A percentile compares a stretch with the other conserved stretches of the same genome.
Conservation (phyloP, 768 basidiomycete species). For the Naganishia kalamii region DNA sequence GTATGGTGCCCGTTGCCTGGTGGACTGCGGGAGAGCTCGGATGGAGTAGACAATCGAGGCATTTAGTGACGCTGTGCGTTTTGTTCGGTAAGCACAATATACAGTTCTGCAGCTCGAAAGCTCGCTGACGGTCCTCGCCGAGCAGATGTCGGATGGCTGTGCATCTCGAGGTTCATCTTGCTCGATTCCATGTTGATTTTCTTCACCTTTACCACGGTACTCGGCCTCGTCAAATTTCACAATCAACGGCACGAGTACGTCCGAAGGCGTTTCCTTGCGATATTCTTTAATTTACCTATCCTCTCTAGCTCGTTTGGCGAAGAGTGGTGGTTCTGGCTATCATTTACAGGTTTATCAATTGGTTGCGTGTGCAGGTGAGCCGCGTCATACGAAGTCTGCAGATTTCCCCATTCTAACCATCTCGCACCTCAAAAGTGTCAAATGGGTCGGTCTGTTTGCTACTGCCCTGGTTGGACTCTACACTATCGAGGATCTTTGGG, state of each 20-base stretch:
- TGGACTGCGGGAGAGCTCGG: slow-evolving; percentile 91
- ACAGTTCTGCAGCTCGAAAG: background rate
- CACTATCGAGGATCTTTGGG: slow-evolving; percentile 96
- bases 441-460: slow-evolving; percentile 92
- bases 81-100: slow-evolving; percentile 61
- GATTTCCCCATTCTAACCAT: slow-evolving; percentile 1
- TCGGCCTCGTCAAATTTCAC: slow-evolving; percentile 91
- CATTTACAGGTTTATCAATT: slow-evolving; percentile 87
- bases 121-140: background rate
- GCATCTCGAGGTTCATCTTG: slow-evolving; percentile 93
- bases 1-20: slow-evolving; percentile 93
- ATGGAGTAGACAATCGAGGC: slow-evolving; percentile 80
- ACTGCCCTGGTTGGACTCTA: slow-evolving; percentile 91
- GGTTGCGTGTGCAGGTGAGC: slow-evolving; percentile 83
- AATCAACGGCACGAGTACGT: slow-evolving; percentile 89
- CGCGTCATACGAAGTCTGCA: background rate
- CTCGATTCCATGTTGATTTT: slow-evolving; percentile 98
- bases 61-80: slow-evolving; percentile 89
- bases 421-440: slow-evolving; percentile 58
- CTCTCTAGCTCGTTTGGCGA: slow-evolving; percentile 71
- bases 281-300: background rate
- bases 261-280: background rate
- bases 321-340: slow-evolving; percentile 97
- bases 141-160: slow-evolving; percentile 92
- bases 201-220: slow-evolving; percentile 95